Percentiles rank a stretch among this genome's conserved stretches.
These are phyloP conservation scores for Penicillium sp. DNA, from an alignment of 2,329 filamentous ascomycete genomes.

Conservation along the genomic window DNA sequence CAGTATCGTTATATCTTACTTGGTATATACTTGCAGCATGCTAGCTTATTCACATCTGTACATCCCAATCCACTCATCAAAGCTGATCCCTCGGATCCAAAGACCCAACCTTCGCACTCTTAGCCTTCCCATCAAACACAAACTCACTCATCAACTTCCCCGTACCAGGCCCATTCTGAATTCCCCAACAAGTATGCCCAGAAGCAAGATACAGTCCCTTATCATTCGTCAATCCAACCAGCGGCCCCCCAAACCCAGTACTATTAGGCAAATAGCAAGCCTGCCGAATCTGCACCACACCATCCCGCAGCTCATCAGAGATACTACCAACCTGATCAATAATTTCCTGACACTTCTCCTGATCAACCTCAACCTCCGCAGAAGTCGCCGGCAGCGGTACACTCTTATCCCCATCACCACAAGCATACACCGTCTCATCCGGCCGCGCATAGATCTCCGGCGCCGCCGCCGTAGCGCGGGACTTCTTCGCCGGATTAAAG, in stretches of 20 bases:
- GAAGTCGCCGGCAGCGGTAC: constrained; percentile 76
- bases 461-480: constrained; percentile 67
- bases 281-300: constrained; percentile 75
- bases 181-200: constrained; percentile 97
- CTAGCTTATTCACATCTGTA: no score
- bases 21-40: no score
- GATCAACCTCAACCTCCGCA: constrained; percentile 76
- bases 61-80: background rate
- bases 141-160: constrained; percentile 80
- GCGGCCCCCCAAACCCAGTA: constrained; percentile 67
- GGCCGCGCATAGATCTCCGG: constrained; percentile 95
- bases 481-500: constrained; percentile 56
- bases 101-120: constrained; percentile 67
- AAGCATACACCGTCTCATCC: constrained; percentile 88
- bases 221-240: constrained; percentile 76
- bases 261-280: constrained; percentile 89
- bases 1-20: no score
- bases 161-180: constrained; percentile 91
- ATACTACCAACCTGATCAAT: constrained; percentile 71
- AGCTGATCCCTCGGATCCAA: constrained; percentile 69
- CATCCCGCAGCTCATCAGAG: constrained; percentile 63
- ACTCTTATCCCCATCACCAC: constrained; percentile 80
- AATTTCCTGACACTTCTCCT: constrained; percentile 79
- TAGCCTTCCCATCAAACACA: constrained; percentile 72
- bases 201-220: constrained; percentile 79